Conservation (phyloP, 2,329 filamentous ascomycete species). For the Epichloe uncinata region DNA sequence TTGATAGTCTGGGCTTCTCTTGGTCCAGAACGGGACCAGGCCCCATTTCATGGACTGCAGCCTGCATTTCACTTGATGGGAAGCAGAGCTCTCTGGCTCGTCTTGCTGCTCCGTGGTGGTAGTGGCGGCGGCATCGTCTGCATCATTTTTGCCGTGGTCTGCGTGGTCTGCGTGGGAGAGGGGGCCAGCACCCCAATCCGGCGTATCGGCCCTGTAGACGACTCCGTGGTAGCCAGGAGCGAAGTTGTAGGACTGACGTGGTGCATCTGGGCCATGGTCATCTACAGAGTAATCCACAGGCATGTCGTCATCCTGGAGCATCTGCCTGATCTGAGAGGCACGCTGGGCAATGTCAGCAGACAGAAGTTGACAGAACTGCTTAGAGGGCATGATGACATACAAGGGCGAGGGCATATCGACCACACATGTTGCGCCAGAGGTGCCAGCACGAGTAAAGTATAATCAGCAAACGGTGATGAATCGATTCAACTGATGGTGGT, state of each 20-base stretch:
- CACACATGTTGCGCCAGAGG: slow-evolving; percentile 18
- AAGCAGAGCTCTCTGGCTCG: not conserved
- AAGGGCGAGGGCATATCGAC: slow-evolving; percentile 22
- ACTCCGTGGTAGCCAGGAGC: slow-evolving; percentile 76
- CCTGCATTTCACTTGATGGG: slow-evolving; percentile 49
- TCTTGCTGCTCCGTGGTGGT: not conserved
- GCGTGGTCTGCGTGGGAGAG: slow-evolving; percentile 8
- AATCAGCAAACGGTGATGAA: not conserved
- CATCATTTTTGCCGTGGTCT: slow-evolving; percentile 2
- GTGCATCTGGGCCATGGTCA: slow-evolving; percentile 42
- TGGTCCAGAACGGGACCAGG: slow-evolving; percentile 86
- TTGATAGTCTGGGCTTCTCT: slow-evolving; percentile 63
- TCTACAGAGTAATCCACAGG: slow-evolving; percentile 56
- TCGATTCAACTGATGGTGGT: too few species aligned
- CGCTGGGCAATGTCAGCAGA: slow-evolving; percentile 35
- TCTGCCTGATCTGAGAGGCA: slow-evolving; percentile 59
- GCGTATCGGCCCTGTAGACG: slow-evolving; percentile 67
- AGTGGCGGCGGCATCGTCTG: not conserved
- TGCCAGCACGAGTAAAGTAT: too few species aligned
- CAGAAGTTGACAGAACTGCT: not conserved
- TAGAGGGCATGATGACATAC: slow-evolving; percentile 11
- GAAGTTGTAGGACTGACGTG: slow-evolving; percentile 79
- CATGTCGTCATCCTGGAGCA: slow-evolving; percentile 63
- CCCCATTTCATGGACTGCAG: slow-evolving; percentile 96
- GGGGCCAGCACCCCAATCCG: slow-evolving; percentile 43